Base-by-base conservation (phyloP, 225 moss, liverwort and hornwort genomes). In the Takakia lepidozioides region DNA sequence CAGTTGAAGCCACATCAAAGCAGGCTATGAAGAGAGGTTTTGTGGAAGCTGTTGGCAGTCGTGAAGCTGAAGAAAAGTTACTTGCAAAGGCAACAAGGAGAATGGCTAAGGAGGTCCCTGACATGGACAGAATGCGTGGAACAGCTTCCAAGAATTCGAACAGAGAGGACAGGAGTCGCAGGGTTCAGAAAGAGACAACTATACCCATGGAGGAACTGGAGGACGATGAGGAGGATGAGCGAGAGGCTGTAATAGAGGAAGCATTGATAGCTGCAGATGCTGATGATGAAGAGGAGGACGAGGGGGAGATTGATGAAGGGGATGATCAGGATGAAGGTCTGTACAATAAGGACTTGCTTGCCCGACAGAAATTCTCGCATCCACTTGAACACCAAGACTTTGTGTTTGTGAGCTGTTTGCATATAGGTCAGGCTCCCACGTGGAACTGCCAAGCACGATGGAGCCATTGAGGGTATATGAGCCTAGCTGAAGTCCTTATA, bases 1-100 rank as follows among this genome's bases (percentile, higher is more conserved):
- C 98, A 28, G 61, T 98, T 57, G 80, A 80, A 57, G 80, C 98
- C 40, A 98, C 98, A 21, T 98, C 98, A 39, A 98, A 98, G 56
- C 87, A 98, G 66, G 78, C 91, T 27, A 68, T 85, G 73, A 98
- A 91, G 63, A 76, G 82, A 39, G 98, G 98, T 25, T 70, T 98
- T 27, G 60, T 87, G 60, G 98, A 86, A 55, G 69, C 82, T 24
- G 80, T 98, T 29, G 91, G 98, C 29, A 87, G 87, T 8, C 77
- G 84, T 59, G 98, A 85, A 67, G 98, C 80, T 30, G 98, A 98
- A 62, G 98, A 98, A 52, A 78, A 67, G 68, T 48, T 91, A 40
- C 58, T 81, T 39, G 55, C 58, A 16, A 87, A 85, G 69, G 98
- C 68, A 25, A 57, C 73, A 0, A 98, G 80, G 62, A 83, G 68